Evolutionary conservation across 192 early-diverging fungal species (phyloP).

Genomic region (Rhizophagus clarus): DNA sequence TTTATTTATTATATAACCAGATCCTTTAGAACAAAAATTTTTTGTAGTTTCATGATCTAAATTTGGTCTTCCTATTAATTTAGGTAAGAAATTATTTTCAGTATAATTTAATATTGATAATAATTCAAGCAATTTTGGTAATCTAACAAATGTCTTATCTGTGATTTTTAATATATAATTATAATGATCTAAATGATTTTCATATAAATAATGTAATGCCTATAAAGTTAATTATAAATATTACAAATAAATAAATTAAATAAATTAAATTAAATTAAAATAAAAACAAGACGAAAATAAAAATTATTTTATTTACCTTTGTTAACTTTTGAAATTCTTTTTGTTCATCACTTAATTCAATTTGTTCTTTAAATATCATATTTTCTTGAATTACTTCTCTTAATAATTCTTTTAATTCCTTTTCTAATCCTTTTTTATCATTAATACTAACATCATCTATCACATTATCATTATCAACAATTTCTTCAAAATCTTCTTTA

Average conservation of each 20-base stretch:
- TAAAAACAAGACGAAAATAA: neutral
- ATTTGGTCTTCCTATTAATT: constrained; percentile 10
- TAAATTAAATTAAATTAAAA: neutral
- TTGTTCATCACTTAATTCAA: neutral
- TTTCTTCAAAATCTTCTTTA: neutral
- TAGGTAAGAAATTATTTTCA: neutral
- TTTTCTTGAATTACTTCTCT: neutral
- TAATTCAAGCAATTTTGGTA: constrained; percentile 7
- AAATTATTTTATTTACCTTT: constrained; percentile 8
- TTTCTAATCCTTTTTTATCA: neutral
- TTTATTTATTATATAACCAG: constrained; percentile 25
- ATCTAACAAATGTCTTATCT: constrained; percentile 18
- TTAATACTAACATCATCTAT: neutral
- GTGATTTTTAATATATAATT: constrained; percentile 27
- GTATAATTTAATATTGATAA: neutral
- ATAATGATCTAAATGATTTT: constrained; percentile 27
- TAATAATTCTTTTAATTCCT: constrained; percentile 16
- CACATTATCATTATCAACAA: neutral
- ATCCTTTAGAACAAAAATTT: constrained; percentile 17
- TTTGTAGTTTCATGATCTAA: neutral
- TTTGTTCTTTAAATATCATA: constrained; percentile 14
- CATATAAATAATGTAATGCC: constrained; percentile 18
- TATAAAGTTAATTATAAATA: neutral
- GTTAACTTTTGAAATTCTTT: constrained; percentile 7
- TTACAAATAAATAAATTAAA: neutral